phyloP scores from a whole-genome alignment of 768 basidiomycete species.

The Podaxis carcinomalis region DNA sequence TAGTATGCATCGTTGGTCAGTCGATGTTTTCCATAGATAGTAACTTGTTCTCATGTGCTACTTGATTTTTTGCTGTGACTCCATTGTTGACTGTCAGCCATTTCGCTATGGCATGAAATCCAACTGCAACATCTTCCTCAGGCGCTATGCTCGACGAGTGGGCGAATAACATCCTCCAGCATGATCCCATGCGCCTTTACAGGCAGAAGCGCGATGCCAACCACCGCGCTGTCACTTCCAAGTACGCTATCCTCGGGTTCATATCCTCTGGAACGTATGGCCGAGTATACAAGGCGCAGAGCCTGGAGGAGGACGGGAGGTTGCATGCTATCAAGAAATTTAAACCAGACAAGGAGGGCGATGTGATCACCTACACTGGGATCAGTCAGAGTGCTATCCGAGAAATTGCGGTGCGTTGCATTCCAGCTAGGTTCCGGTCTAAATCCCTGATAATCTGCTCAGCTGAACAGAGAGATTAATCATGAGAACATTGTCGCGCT shows the following conservation, averaged over 20 bases:
- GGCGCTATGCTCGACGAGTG: slow-evolving; percentile 29
- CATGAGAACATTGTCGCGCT: slow-evolving; percentile 91
- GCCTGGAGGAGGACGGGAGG: slow-evolving; percentile 59
- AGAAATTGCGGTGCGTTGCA: slow-evolving; percentile 81
- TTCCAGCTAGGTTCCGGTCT: not conserved
- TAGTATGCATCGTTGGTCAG: not conserved
- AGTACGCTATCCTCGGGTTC: slow-evolving; percentile 92
- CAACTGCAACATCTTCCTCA: not conserved
- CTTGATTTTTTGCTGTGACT: not conserved
- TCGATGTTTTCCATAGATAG: not conserved
- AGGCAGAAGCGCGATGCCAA: slow-evolving; percentile 72
- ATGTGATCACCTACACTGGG: slow-evolving; percentile 91
- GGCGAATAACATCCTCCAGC: slow-evolving; percentile 40
- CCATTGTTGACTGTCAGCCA: not conserved
- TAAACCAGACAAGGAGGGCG: slow-evolving; percentile 99
- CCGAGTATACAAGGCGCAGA: slow-evolving; percentile 95
- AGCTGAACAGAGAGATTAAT: slow-evolving; percentile 86
- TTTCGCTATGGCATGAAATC: not conserved
- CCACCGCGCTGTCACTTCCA: slow-evolving; percentile 65
- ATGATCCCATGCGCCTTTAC: slow-evolving; percentile 85
- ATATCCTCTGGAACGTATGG: slow-evolving; percentile 99
- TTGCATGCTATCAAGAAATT: slow-evolving; percentile 99
- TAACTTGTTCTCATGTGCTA: not conserved
- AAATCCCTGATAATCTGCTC: slow-evolving; percentile 15
- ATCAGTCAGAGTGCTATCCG: slow-evolving; percentile 97